Evolutionary conservation across 2,329 filamentous ascomycete species (phyloP).

Genomic region (Pestalotiopsis sp.): DNA sequence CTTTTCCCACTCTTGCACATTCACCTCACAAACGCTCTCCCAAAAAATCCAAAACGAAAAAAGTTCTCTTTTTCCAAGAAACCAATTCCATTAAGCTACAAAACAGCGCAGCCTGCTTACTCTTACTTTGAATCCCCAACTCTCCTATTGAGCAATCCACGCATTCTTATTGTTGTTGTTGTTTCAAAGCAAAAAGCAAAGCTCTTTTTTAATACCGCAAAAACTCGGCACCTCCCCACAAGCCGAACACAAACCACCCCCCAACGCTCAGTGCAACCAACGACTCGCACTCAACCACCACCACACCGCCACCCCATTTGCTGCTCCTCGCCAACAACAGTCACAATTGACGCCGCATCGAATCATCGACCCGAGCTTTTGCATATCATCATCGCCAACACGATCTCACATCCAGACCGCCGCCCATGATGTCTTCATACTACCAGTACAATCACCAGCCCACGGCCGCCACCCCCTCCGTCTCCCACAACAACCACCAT

Average conservation of each 20-base stretch:
- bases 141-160: constrained; percentile 8
- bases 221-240: constrained; percentile 7
- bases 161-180: constrained; percentile 12
- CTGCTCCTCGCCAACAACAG: background rate
- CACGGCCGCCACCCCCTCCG: constrained; percentile 55
- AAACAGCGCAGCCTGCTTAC: background rate
- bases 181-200: constrained; percentile 7
- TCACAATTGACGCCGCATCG: background rate
- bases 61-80: background rate
- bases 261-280: constrained; percentile 5
- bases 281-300: background rate
- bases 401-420: background rate
- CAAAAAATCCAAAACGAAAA: background rate
- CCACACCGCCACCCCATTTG: constrained; percentile 13
- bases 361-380: background rate
- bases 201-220: constrained; percentile 15
- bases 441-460: constrained; percentile 60
- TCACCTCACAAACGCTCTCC: background rate
- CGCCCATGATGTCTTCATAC: constrained; percentile 63
- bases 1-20: background rate
- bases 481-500: constrained; percentile 78
- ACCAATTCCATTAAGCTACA: background rate
- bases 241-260: constrained; percentile 1
- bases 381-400: background rate
- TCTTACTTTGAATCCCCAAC: background rate